Percentiles rank a stretch among this genome's conserved stretches.
Evolutionary conservation across 768 basidiomycete genomes (phyloP).

Genomic region (Basidioascus undulatus): DNA sequence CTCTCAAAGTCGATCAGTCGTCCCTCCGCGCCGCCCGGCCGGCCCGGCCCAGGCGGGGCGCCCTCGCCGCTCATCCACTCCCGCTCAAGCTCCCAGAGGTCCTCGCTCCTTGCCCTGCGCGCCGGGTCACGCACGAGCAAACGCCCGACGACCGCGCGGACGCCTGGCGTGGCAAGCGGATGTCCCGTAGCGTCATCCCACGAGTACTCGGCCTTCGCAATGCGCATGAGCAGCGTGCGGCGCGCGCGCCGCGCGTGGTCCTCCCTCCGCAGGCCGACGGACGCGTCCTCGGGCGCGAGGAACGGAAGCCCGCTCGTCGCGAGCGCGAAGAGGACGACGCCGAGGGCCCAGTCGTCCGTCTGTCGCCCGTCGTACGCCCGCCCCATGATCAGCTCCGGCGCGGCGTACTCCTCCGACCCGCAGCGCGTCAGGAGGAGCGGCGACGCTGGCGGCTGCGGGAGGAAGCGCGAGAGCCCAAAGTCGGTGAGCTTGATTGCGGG

Average conservation of each 20-base stretch:
- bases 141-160: slow-evolving; percentile 31
- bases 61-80: slow-evolving; percentile 26
- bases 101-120: slow-evolving; percentile 29
- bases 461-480: slow-evolving; percentile 70
- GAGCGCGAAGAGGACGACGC: slow-evolving; percentile 63
- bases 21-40: no score
- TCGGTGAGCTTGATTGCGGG: slow-evolving; percentile 65
- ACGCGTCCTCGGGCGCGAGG: slow-evolving; percentile 15
- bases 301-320: slow-evolving; percentile 50
- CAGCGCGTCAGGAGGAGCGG: slow-evolving; percentile 54
- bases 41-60: no score
- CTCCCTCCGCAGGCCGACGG: neutral
- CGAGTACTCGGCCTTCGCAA: slow-evolving; percentile 52
- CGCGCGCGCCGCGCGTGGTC: slow-evolving; percentile 7
- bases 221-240: slow-evolving; percentile 42
- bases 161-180: slow-evolving; percentile 19
- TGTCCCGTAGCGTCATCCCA: slow-evolving; percentile 26
- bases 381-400: slow-evolving; percentile 44
- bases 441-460: slow-evolving; percentile 34
- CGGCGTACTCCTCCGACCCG: slow-evolving; percentile 71
- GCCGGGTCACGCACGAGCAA: slow-evolving; percentile 46
- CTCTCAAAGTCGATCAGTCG: no score
- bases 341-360: slow-evolving; percentile 75
- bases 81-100: slow-evolving; percentile 38
- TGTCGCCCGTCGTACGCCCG: slow-evolving; percentile 53